phyloP scores from a whole-genome alignment of 768 basidiomycete genomes.

The Leucosporidium creatinivorum region DNA sequence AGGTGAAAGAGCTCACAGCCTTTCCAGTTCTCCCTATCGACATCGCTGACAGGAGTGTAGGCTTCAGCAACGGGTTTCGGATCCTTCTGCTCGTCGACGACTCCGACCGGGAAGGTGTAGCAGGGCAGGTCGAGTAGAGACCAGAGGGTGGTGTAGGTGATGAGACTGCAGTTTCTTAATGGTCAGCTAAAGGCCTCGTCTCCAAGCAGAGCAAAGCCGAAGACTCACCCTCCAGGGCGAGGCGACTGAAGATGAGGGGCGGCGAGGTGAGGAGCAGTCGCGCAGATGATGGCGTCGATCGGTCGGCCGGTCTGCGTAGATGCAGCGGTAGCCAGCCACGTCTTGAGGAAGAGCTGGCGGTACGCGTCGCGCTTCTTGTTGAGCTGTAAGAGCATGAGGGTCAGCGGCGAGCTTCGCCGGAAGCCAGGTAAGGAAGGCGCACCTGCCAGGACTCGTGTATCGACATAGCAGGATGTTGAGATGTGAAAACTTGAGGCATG shows the following conservation, averaged over 20 bases:
- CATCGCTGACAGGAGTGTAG: neutral
- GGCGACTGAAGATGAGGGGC: slow-evolving; percentile 5
- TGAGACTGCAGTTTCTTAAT: neutral
- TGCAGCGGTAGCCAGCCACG: neutral
- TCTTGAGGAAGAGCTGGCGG: slow-evolving; percentile 1
- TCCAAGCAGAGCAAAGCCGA: neutral
- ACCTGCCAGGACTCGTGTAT: slow-evolving; percentile 14
- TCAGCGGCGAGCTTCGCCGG: neutral
- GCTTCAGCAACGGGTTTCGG: neutral
- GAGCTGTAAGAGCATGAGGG: neutral
- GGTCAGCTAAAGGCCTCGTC: neutral
- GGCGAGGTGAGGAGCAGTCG: slow-evolving; percentile 12
- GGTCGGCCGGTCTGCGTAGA: neutral
- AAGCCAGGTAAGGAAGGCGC: neutral
- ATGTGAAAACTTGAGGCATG: slow-evolving; percentile 5
- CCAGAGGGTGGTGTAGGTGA: slow-evolving; percentile 5
- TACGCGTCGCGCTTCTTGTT: slow-evolving; percentile 12
- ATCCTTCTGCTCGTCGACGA: slow-evolving; percentile 1
- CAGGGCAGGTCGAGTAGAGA: slow-evolving; percentile 13
- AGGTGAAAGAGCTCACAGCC: slow-evolving; percentile 56
- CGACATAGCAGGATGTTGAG: neutral
- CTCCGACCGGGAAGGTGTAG: neutral
- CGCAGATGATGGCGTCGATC: slow-evolving; percentile 13
- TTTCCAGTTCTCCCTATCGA: slow-evolving; percentile 12
- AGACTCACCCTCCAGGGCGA: neutral